Percentiles rank a stretch among this genome's conserved stretches.
These are phyloP conservation scores for Russula emetica DNA, from an alignment of 768 basidiomycete species.

Conservation along the genomic window DNA sequence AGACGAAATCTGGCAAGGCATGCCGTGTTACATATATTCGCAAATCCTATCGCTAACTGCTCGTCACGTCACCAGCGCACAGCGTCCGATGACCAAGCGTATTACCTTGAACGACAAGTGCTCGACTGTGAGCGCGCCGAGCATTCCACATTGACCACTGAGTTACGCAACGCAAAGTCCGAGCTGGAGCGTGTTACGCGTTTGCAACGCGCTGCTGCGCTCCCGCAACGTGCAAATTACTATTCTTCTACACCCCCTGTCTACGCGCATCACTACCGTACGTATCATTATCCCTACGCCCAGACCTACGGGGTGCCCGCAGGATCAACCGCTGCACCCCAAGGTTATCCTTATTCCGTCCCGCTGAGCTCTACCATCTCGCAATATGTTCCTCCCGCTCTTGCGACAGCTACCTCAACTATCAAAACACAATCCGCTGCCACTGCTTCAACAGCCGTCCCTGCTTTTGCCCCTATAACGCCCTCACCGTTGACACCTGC, in stretches of 20 bases:
- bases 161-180: conserved; percentile 56
- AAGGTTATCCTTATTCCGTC: conserved; percentile 27
- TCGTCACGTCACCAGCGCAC: conserved; percentile 43
- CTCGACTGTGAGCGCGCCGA: conserved; percentile 66
- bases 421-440: conserved; percentile 25
- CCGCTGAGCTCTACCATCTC: conserved; percentile 34
- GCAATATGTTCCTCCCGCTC: conserved; percentile 32
- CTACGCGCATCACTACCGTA: conserved; percentile 53
- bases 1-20: conserved; percentile 55
- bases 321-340: conserved; percentile 3
- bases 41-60: not conserved
- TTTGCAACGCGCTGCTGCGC: conserved; percentile 54
- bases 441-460: conserved; percentile 12
- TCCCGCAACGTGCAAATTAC: conserved; percentile 31
- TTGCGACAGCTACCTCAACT: conserved; percentile 30
- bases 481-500: conserved; percentile 34
- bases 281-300: conserved; percentile 57
- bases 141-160: conserved; percentile 50
- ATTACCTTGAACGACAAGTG: conserved; percentile 57
- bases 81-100: conserved; percentile 59
- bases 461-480: conserved; percentile 8
- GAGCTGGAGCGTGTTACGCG: conserved; percentile 66
- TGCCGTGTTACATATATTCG: conserved; percentile 27
- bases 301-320: conserved; percentile 45
- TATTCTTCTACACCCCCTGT: conserved; percentile 24